phyloP scores from a whole-genome alignment of 805 yeast genomes.

The Zygosaccharomyces gambellarensis region DNA sequence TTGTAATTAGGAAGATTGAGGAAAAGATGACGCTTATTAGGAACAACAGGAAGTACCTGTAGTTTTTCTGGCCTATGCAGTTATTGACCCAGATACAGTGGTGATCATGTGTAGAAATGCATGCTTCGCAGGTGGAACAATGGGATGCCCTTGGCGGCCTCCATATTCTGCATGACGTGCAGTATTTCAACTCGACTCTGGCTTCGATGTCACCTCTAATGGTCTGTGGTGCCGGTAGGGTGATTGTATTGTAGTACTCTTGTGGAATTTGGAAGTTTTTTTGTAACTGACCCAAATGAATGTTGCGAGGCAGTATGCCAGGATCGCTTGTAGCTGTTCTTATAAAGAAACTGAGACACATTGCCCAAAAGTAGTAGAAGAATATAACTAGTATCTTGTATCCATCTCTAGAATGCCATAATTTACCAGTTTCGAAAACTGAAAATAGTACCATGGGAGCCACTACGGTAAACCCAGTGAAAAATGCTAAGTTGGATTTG shows the following conservation, averaged over 20 bases:
- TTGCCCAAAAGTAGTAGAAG: conserved; percentile 54
- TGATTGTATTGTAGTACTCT: conserved; percentile 50
- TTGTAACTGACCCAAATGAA: conserved; percentile 46
- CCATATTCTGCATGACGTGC: conserved; percentile 66
- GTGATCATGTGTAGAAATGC: conserved; percentile 62
- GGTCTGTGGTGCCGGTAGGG: conserved; percentile 41
- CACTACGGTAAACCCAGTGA: conserved; percentile 35
- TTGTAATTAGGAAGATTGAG: conserved; percentile 26
- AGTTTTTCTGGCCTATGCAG: conserved; percentile 73
- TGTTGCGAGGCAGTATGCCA: conserved; percentile 62
- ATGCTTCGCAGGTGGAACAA: conserved; percentile 63
- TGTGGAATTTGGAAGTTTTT: conserved; percentile 42
- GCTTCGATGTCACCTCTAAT: conserved; percentile 10
- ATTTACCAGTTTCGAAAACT: conserved; percentile 38
- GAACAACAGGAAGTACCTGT: conserved; percentile 54
- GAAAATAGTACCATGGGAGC: conserved; percentile 52
- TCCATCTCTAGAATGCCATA: conserved; percentile 24
- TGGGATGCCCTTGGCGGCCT: conserved; percentile 73
- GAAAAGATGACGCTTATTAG: conserved; percentile 37
- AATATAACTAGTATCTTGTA: conserved; percentile 40
- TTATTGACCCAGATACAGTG: conserved; percentile 68
- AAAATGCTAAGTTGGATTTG: conserved; percentile 38
- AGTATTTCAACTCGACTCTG: conserved; percentile 54
- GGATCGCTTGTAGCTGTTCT: conserved; percentile 61
- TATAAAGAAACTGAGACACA: conserved; percentile 45